Base-by-base conservation (phyloP, 2,329 filamentous ascomycete species). In the Fusarium pseudonygamai region DNA sequence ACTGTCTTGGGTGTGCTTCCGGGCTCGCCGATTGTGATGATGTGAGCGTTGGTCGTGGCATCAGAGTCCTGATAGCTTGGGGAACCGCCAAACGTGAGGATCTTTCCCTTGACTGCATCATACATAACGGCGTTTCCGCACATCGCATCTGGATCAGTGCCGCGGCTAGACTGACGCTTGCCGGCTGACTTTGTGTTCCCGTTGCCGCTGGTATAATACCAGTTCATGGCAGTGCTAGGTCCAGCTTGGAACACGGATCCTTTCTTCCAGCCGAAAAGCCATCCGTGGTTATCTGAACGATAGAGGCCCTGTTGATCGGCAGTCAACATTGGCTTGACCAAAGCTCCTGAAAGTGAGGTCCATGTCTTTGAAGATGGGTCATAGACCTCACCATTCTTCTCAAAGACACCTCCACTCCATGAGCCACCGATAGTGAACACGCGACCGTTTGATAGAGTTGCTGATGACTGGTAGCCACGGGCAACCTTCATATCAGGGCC, bases 121-220 rank as follows among this genome's bases (percentile, higher is more conserved):
- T 86, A 90, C 87, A 91, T 90, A 68, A 88, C 83, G 10, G 85
- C 84, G 53, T 84, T 85, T 18, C 87, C 89, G 64, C 83, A 85
- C 89, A 91, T 91, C 6, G 87, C 84, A 16, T 83, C 78, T 36
- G 85, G 84, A 13, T 81, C 81, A 28, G 78, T 80, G 9, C 87
- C 73, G 0, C 73, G 63, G 81, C 68, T 79, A 0, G 15, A 76
- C 69, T 7, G 73, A 71, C 22, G 83, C 75, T 22, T 77, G 76
- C 73, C 72, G 1, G 72, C 73, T 1, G 73, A 22, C 36, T 73
- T 75, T 1, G 52, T 39, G 26, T 36, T 26, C 78, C 85, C 12
- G 0, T 24, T 32, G 3, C 67, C 70, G 1, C 69, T 74, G 2
- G 84, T 86, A 36, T 81, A 81, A 70, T 85, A 90, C 88, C 88